Evolutionary conservation across 2,329 filamentous ascomycete genomes (phyloP).

Genomic region (Tolypocladium nubicola): DNA sequence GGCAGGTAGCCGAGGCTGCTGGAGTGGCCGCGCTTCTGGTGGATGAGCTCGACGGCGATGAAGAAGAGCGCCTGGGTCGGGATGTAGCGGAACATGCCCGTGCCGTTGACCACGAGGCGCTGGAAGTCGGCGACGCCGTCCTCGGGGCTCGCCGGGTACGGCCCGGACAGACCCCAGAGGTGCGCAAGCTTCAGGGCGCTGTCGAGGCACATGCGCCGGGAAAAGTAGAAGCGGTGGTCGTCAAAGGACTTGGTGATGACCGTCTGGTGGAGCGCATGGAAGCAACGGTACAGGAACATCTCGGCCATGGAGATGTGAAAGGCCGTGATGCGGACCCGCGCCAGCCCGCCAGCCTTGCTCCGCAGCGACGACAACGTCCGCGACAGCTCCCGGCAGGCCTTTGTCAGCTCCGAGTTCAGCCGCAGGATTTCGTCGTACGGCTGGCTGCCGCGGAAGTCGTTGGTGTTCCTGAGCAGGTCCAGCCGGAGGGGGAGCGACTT

Average conservation of each 20-base stretch:
- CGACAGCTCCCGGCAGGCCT: conserved; percentile 22
- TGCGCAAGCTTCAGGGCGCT: conserved; percentile 24
- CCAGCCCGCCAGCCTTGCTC: conserved; percentile 10
- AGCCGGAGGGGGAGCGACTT: conserved; percentile 33
- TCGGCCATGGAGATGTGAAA: conserved; percentile 34
- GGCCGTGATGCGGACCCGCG: conserved; percentile 12
- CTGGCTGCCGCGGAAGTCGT: conserved; percentile 30
- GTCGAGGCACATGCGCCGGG: conserved; percentile 38
- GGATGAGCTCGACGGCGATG: conserved; percentile 34
- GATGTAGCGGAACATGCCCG: conserved; percentile 31
- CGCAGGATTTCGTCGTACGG: conserved; percentile 37
- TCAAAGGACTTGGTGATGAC: conserved; percentile 31
- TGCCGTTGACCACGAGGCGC: conserved; percentile 27
- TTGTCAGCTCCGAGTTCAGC: conserved; percentile 32
- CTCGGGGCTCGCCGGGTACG: conserved; percentile 4
- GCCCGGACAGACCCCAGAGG: conserved; percentile 17
- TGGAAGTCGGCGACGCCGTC: conserved; percentile 11
- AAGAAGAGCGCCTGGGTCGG: conserved; percentile 28
- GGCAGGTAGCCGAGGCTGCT: conserved; percentile 17
- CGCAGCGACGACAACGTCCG: conserved; percentile 23
- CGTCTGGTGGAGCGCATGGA: conserved; percentile 43
- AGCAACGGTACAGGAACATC: conserved; percentile 33
- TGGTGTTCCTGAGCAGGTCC: conserved; percentile 32
- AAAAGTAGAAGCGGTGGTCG: conserved; percentile 41
- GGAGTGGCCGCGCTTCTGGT: conserved; percentile 30